These are phyloP conservation scores for Aspergillus kassunensis DNA, from an alignment of 495 filamentous ascomycete genomes.

Conservation along the genomic window DNA sequence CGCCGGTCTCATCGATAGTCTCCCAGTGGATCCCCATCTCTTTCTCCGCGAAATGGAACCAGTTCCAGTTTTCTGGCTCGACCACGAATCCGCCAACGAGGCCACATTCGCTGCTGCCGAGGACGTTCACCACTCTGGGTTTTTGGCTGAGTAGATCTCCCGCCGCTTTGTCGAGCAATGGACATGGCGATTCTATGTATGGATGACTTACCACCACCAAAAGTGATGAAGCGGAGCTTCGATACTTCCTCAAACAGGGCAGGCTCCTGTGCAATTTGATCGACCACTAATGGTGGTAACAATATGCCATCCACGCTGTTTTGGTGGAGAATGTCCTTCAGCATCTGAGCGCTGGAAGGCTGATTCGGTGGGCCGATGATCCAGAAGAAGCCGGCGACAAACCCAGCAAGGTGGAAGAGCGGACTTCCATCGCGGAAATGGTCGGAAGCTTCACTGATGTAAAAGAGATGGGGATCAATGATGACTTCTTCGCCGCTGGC, in stretches of 20 bases:
- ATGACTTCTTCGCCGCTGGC: too few relatives aligned
- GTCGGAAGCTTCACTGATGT: background rate
- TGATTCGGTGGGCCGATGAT: constrained; percentile 2
- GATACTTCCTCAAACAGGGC: constrained; percentile 7
- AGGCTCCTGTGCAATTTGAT: constrained; percentile 12
- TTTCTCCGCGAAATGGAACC: constrained; percentile 12
- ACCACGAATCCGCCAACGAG: background rate
- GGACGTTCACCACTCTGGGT: too few relatives aligned
- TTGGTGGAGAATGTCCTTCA: background rate
- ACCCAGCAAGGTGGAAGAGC: constrained; percentile 19
- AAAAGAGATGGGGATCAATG: too few relatives aligned
- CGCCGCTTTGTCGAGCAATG: too few relatives aligned
- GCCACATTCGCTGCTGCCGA: too few relatives aligned
- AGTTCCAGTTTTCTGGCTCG: constrained; percentile 16
- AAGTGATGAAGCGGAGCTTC: constrained; percentile 11
- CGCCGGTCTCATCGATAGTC: constrained; percentile 5
- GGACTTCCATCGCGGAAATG: constrained; percentile 9
- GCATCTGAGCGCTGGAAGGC: constrained; percentile 1
- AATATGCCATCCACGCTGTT: constrained; percentile 3
- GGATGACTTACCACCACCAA: constrained; percentile 15
- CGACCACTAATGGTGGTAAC: constrained; percentile 16
- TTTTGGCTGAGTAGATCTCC: too few relatives aligned
- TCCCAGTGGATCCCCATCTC: constrained; percentile 36
- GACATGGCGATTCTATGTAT: background rate
- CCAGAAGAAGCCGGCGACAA: background rate